These are phyloP conservation scores for Suillus hirtellus DNA, from an alignment of 768 basidiomycete genomes.

Conservation along the genomic window DNA sequence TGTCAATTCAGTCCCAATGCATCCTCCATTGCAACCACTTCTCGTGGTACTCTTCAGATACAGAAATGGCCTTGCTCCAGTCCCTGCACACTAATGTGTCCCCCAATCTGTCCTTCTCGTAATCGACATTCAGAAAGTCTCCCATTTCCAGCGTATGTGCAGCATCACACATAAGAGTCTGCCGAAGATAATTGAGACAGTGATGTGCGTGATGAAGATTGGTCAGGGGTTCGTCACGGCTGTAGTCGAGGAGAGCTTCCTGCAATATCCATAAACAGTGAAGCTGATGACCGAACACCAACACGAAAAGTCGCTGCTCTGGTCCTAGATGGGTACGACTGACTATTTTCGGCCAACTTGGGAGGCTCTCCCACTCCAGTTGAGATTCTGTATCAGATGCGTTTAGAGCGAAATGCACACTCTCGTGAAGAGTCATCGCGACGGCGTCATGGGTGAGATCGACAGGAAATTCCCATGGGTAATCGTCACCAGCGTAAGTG, in stretches of 20 bases:
- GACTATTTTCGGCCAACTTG: neutral
- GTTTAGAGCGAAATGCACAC: slow-evolving; percentile 1
- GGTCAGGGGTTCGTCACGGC: slow-evolving; percentile 1
- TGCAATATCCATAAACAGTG: neutral
- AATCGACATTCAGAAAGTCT: slow-evolving; percentile 32
- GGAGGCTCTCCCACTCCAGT: neutral
- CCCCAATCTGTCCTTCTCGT: slow-evolving; percentile 22
- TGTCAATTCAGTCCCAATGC: neutral
- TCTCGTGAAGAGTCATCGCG: slow-evolving; percentile 7
- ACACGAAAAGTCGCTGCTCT: neutral
- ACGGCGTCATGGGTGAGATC: slow-evolving; percentile 11
- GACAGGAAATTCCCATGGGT: neutral
- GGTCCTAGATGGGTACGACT: neutral
- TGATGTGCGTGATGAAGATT: slow-evolving; percentile 30
- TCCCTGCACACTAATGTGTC: slow-evolving; percentile 24
- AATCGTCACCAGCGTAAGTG: neutral
- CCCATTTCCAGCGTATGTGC: slow-evolving; percentile 29
- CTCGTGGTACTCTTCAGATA: slow-evolving; percentile 14
- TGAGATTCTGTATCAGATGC: neutral
- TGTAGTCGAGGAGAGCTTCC: neutral
- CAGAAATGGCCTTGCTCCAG: slow-evolving; percentile 22
- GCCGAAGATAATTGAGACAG: slow-evolving; percentile 41
- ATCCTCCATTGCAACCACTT: neutral
- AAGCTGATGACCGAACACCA: neutral
- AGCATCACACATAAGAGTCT: slow-evolving; percentile 33